Conservation (phyloP, 257 asterid species). For the Salvia rosmarinus region DNA sequence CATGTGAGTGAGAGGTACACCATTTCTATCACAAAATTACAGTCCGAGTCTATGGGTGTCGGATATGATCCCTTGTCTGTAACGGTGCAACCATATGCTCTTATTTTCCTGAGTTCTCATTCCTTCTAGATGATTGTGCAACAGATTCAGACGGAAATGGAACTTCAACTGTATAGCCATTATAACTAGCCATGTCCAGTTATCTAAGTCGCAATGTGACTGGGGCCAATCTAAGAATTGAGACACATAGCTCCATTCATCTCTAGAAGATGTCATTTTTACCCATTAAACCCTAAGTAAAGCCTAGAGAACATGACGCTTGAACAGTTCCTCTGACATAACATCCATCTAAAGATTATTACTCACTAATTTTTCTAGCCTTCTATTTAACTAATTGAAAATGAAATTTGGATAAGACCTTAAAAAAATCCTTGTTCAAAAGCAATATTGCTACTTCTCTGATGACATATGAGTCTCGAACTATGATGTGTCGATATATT, state of each 20-base stretch:
- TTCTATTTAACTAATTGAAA: background rate
- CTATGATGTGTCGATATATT: background rate
- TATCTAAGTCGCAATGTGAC: background rate
- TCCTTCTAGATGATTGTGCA: background rate
- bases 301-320: background rate
- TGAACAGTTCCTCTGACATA: background rate
- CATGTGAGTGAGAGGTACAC: background rate
- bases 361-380: conserved; percentile 1
- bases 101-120: background rate
- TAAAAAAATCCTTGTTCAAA: background rate
- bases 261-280: conserved; percentile 4
- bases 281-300: background rate
- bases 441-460: background rate
- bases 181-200: background rate
- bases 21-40: background rate
- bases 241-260: background rate
- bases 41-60: background rate
- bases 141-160: background rate
- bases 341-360: conserved; percentile 5
- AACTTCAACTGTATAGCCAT: background rate
- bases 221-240: background rate
- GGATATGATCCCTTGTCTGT: background rate
- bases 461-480: background rate
- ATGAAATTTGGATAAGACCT: background rate
- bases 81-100: background rate